phyloP scores from a whole-genome alignment of 768 basidiomycete genomes.

The Filobasidium floriforme region DNA sequence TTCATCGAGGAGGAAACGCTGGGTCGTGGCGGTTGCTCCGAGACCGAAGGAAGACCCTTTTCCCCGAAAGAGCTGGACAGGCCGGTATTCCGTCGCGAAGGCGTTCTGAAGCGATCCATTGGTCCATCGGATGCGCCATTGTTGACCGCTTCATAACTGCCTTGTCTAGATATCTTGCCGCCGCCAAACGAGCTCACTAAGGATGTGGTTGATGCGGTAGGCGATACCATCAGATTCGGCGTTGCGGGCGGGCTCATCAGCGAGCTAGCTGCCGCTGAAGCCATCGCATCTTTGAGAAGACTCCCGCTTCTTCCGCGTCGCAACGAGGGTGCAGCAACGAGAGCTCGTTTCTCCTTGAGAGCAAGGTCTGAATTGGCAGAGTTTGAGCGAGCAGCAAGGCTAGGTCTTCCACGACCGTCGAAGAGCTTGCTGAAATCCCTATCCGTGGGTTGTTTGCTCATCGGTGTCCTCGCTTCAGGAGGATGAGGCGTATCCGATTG shows the following conservation, averaged over 20 bases:
- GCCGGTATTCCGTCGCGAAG: neutral
- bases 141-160: neutral
- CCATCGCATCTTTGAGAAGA: neutral
- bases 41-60: constrained; percentile 1
- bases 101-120: neutral
- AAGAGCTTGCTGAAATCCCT: neutral
- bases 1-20: neutral
- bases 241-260: neutral
- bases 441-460: neutral
- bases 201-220: constrained; percentile 2
- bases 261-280: neutral
- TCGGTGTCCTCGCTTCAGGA: neutral
- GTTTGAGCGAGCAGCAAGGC: neutral
- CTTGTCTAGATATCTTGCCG: neutral
- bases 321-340: neutral
- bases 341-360: neutral
- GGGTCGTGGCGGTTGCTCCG: neutral
- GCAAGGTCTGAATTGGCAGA: neutral
- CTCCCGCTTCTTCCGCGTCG: neutral
- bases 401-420: neutral
- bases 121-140: neutral
- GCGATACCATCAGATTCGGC: neutral
- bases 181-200: constrained; percentile 1
- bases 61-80: constrained; percentile 2
- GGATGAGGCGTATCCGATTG: neutral